Evolutionary conservation across 2,329 filamentous ascomycete genomes (phyloP), one percentile per base, ranked within the genome.

Genomic region (Meredithiella fracta): DNA sequence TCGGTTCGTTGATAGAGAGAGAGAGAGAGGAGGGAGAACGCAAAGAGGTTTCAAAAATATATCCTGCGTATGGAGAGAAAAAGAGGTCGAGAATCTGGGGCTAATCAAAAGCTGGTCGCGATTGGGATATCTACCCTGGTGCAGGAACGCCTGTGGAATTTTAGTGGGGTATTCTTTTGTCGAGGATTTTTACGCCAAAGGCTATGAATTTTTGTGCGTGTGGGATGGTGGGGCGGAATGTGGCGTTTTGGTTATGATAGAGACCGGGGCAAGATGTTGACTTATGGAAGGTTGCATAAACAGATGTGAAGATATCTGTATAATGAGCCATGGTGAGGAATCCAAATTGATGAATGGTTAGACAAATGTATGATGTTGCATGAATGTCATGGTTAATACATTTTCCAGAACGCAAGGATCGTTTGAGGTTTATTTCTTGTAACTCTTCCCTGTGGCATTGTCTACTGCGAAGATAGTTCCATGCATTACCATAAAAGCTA

Each of bases 41-140:
- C 75, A 78, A 78, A 78, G 75, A 77, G 65, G 73, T 92, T 73
- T 31, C 37, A 51, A 37, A 51, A 52, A 38, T 75, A 75, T 85
- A 92, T 92, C 87, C 87, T 92, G 84, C 87, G 87, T 79, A 76
- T 68, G 65, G 63, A 63, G 60, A 62, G 56, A 59, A 55, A 60
- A 60, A 47, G 50, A 59, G 51, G 47, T 47, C 25, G 34, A 25
- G 38, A 53, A n/a, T 51, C 14, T 17, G 31, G 31, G 20, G 23
- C 11, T 9, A 44, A 44, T 44, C 40, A 37, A 31, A 17, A 14
- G 31, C 34, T 23, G 42, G 20, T 49, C 23, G 44, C 23, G 51
- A 49, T 54, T 38, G 55, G 50, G 31, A 38, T 38, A 38, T 15
- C 29, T 17, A 38, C 17, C 38, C n/a, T 20, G 20, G 3, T 15